Evolutionary conservation across 345 rosid genomes (phyloP).

Genomic region (thale cress (Arabidopsis thaliana)): TAIR10.1 NC_003076.8:4960501-4961000

Average conservation of each 20-base stretch:
- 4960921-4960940: slow-evolving; percentile 87
- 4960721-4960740: slow-evolving; percentile 81
- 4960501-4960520: slow-evolving; percentile 75
- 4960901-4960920: slow-evolving; percentile 77
- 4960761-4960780: not conserved
- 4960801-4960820: not conserved
- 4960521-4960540: slow-evolving; percentile 73
- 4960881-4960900: slow-evolving; percentile 67
- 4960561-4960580: slow-evolving; percentile 66
- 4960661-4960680: slow-evolving; percentile 77
- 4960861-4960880: slow-evolving; percentile 44
- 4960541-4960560: slow-evolving; percentile 67
- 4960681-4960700: slow-evolving; percentile 82
- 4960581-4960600: slow-evolving; percentile 17
- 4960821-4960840: not conserved
- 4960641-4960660: slow-evolving; percentile 36
- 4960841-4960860: not conserved
- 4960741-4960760: slow-evolving; percentile 15
- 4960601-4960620: not conserved
- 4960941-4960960: slow-evolving; percentile 64
- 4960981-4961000: slow-evolving; percentile 38
- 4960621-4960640: slow-evolving; percentile 20
- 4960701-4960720: slow-evolving; percentile 80
- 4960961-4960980: slow-evolving; percentile 59
- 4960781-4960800: not conserved